A percentile compares a stretch with the other conserved stretches of the same genome.
Evolutionary conservation across 805 yeast species (phyloP).

Genomic region (Ogataea methylovora): DNA sequence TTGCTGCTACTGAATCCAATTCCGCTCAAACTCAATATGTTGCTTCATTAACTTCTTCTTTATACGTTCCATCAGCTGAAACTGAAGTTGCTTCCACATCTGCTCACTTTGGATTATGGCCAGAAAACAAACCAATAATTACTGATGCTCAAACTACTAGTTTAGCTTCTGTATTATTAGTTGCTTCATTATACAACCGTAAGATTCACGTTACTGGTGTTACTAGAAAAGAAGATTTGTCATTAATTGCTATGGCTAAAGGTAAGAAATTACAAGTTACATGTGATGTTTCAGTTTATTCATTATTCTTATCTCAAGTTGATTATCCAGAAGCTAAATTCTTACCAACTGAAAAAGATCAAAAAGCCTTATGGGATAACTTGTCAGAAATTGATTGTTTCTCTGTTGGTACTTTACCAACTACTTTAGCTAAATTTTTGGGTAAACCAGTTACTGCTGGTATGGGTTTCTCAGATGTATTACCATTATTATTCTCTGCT

Average conservation of each 20-base stretch:
- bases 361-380: constrained; percentile 73
- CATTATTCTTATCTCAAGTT: constrained; percentile 68
- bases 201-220: constrained; percentile 87
- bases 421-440: constrained; percentile 57
- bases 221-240: constrained; percentile 71
- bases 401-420: constrained; percentile 77
- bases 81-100: constrained; percentile 73
- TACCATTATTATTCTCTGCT: constrained; percentile 78
- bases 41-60: constrained; percentile 62
- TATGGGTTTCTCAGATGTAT: constrained; percentile 68
- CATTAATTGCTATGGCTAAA: constrained; percentile 78
- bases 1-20: constrained; percentile 76
- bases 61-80: constrained; percentile 75
- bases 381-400: constrained; percentile 73
- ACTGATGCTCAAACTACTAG: constrained; percentile 92
- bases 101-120: constrained; percentile 79
- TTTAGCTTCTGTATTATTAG: constrained; percentile 81
- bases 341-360: constrained; percentile 78
- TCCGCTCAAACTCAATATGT: constrained; percentile 54
- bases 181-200: constrained; percentile 82
- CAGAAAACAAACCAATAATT: constrained; percentile 71
- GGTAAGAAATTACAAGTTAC: constrained; percentile 77
- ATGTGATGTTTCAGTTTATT: constrained; percentile 78
- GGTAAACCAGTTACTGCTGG: constrained; percentile 61
- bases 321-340: constrained; percentile 64